Percentiles rank a stretch among this genome's conserved stretches.
These are phyloP conservation scores for Diphasiastrum complanatum DNA, from an alignment of 83 land plant genomes.

Conservation along the genomic window DNA sequence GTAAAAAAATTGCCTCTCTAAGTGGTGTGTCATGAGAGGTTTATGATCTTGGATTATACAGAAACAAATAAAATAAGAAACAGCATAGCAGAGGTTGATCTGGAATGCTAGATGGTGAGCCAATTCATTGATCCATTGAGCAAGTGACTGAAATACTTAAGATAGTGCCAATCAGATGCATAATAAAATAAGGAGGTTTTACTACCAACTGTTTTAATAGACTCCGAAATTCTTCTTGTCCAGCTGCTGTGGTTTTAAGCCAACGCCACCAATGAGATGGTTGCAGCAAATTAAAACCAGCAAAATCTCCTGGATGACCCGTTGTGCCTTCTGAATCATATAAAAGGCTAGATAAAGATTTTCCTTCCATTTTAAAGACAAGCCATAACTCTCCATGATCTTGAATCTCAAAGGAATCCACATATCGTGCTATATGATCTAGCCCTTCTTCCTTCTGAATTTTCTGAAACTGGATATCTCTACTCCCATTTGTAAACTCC, in stretches of 20 bases:
- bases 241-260: slow-evolving; percentile 81
- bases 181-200: background rate
- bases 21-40: no score
- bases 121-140: background rate
- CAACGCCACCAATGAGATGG: slow-evolving; percentile 97
- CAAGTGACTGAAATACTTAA: no score
- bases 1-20: no score
- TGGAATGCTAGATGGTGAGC: background rate
- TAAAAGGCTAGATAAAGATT: slow-evolving; percentile 69
- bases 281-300: slow-evolving; percentile 43
- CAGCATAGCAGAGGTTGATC: background rate
- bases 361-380: slow-evolving; percentile 79
- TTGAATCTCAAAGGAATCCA: slow-evolving; percentile 73
- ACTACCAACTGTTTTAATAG: slow-evolving; percentile 75
- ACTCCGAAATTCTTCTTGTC: slow-evolving; percentile 62
- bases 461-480: slow-evolving; percentile 1
- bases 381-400: slow-evolving; percentile 77
- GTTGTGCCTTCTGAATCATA: slow-evolving; percentile 52
- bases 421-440: slow-evolving; percentile 79
- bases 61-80: no score
- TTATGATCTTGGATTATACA: no score
- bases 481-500: background rate
- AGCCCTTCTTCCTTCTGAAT: slow-evolving; percentile 50
- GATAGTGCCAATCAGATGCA: background rate
- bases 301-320: slow-evolving; percentile 19